Evolutionary conservation across 2,329 filamentous ascomycete species (phyloP).

Genomic region (Reticulascus tulasneorum): DNA sequence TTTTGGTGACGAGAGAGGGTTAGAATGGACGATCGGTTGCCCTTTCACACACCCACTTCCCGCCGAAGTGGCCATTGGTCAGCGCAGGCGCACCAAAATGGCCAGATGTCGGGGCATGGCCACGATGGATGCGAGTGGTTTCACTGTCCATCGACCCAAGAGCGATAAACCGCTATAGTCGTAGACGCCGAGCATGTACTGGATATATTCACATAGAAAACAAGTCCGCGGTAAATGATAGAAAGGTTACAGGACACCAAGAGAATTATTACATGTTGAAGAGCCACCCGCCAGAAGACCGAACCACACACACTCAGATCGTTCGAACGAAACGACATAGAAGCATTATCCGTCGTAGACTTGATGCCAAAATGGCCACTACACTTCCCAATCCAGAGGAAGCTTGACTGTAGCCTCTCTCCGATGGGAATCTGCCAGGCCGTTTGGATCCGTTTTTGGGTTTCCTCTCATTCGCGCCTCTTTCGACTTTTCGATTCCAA

Average conservation of each 20-base stretch:
- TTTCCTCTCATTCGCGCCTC: constrained; percentile 10
- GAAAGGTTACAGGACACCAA: constrained; percentile 33
- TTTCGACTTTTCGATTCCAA: constrained; percentile 10
- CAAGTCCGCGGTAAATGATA: neutral
- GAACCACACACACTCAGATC: constrained; percentile 21
- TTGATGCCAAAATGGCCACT: no score
- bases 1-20: no score
- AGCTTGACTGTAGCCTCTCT: no score
- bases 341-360: constrained; percentile 13
- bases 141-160: constrained; percentile 6
- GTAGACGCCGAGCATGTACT: neutral
- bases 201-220: neutral
- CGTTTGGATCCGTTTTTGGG: no score
- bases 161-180: neutral
- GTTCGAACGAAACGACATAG: constrained; percentile 14
- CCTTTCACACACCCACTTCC: no score
- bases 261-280: constrained; percentile 48
- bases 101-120: constrained; percentile 9
- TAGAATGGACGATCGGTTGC: no score
- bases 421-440: no score
- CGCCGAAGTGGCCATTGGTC: constrained; percentile 10
- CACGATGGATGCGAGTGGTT: constrained; percentile 5
- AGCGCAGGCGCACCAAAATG: constrained; percentile 10
- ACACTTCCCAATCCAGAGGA: constrained; percentile 3
- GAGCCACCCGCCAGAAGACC: constrained; percentile 26